These are phyloP conservation scores for Scedosporium minutisporum DNA, from an alignment of 2,329 filamentous ascomycete species.

Conservation along the genomic window DNA sequence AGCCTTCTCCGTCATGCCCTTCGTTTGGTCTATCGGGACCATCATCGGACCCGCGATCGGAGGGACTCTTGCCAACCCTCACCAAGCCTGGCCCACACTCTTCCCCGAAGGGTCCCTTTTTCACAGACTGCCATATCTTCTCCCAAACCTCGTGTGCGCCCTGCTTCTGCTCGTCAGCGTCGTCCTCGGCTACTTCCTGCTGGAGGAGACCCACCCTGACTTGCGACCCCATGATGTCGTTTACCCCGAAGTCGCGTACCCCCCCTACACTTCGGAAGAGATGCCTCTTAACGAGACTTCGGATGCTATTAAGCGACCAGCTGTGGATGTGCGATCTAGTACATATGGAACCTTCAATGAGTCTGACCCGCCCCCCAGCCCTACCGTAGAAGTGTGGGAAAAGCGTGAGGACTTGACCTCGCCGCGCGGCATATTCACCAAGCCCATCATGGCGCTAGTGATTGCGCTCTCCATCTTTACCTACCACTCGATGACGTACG, in stretches of 20 bases:
- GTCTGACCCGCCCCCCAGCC: not conserved
- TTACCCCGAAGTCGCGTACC: slow-evolving; percentile 43
- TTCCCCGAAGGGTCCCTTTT: slow-evolving; percentile 65
- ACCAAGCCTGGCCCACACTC: slow-evolving; percentile 58
- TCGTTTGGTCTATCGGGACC: slow-evolving; percentile 85
- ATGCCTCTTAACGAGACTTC: slow-evolving; percentile 69
- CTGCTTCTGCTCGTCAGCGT: slow-evolving; percentile 69
- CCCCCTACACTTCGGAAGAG: slow-evolving; percentile 37
- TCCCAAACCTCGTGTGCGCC: slow-evolving; percentile 83
- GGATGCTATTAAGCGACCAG: slow-evolving; percentile 62
- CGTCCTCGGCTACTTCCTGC: slow-evolving; percentile 65
- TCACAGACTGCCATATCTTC: slow-evolving; percentile 70
- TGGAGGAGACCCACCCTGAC: slow-evolving; percentile 84
- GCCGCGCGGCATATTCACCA: slow-evolving; percentile 9
- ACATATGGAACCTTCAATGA: slow-evolving; percentile 52
- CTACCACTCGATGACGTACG: slow-evolving; percentile 92
- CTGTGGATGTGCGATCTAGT: slow-evolving; percentile 47
- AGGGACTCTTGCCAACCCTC: slow-evolving; percentile 74
- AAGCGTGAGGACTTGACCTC: slow-evolving; percentile 19
- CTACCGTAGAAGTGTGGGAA: slow-evolving; percentile 9
- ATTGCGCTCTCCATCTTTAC: slow-evolving; percentile 83
- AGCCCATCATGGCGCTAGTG: slow-evolving; percentile 39
- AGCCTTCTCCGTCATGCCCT: slow-evolving; percentile 87
- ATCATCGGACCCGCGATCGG: slow-evolving; percentile 85
- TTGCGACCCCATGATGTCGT: slow-evolving; percentile 15